Evolutionary conservation across 306 rosid genomes (phyloP).

Genomic region (Dryas octopetala): DNA sequence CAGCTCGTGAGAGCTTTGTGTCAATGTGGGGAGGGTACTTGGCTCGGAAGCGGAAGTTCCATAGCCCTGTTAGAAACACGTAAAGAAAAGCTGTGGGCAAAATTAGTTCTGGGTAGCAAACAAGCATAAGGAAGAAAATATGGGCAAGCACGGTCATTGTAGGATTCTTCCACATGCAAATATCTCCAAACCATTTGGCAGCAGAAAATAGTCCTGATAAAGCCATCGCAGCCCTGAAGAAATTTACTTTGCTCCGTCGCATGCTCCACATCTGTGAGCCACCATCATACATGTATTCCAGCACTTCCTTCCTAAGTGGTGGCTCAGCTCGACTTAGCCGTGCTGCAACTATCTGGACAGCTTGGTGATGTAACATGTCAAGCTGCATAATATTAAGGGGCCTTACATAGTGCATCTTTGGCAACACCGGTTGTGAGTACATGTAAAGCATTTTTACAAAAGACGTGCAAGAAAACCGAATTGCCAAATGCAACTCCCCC

Average conservation of each 20-base stretch:
- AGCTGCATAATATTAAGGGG: slow-evolving; percentile 43
- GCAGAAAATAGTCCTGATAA: slow-evolving; percentile 46
- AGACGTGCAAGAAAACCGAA: slow-evolving; percentile 53
- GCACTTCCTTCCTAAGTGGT: slow-evolving; percentile 47
- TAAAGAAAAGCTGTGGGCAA: slow-evolving; percentile 50
- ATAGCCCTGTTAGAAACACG: slow-evolving; percentile 51
- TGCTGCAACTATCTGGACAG: slow-evolving; percentile 51
- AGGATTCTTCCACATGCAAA: slow-evolving; percentile 58
- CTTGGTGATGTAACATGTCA: slow-evolving; percentile 50
- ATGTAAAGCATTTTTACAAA: slow-evolving; percentile 41
- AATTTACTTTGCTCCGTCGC: slow-evolving; percentile 51
- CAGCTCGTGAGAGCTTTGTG: slow-evolving; percentile 46
- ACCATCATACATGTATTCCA: slow-evolving; percentile 57
- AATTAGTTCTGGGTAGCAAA: slow-evolving; percentile 50
- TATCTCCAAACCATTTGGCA: slow-evolving; percentile 47
- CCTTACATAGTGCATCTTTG: slow-evolving; percentile 53
- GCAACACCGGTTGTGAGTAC: slow-evolving; percentile 47
- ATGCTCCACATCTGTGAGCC: slow-evolving; percentile 62
- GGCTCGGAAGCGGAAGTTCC: slow-evolving; percentile 56
- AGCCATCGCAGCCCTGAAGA: slow-evolving; percentile 42
- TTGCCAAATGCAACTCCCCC: slow-evolving; percentile 55
- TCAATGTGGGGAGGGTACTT: slow-evolving; percentile 58
- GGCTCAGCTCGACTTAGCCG: slow-evolving; percentile 50
- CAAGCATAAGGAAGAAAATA: slow-evolving; percentile 53
- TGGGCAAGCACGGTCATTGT: slow-evolving; percentile 46